Evolutionary conservation across 306 rosid genomes (phyloP), one percentile per base, ranked within the genome.

Genomic region (Lathyrus aphaca): DNA sequence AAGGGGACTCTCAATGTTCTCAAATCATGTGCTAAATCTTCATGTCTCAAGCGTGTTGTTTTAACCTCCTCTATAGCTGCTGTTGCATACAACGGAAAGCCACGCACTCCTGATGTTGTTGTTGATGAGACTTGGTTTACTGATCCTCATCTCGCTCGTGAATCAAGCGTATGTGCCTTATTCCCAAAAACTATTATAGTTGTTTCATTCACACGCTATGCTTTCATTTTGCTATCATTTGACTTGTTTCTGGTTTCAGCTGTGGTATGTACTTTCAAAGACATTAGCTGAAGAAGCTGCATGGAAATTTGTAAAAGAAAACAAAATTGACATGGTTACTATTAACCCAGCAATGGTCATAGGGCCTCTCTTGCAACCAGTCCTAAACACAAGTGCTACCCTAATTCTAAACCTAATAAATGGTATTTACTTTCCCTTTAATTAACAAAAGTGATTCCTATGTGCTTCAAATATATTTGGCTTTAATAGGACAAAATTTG

Each of bases 231-330:
- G 25, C 29, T 21, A 21, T 21, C 23, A 53, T 53, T 56, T 15
- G 16, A 13, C 27, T 73, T 75, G 49, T 39, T 46, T 38, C 16
- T 69, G 30, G 43, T 75, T 82, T 63, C 83, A 91, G 97, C 55
- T 74, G n/a, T 91, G 97, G 95, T 91, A 88, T 71, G 81, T 80
- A 73, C 82, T 88, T 69, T 91, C 97, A 50, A 91, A 91, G 87
- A 91, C 92, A 62, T 77, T 91, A 73, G 95, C 92, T 19, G 95
- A 91, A 83, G 92, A 91, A 4, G 86, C 87, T 69, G 95, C 92
- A 71, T 88, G 97, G 92, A 88, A 84, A 70, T 88, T 86, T 78
- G 88, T 59, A 9, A 78, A 74, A 71, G 91, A 88, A 78, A 86
- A 91, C 63, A 84, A 82, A 55, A 77, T 91, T 48, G 95, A 91